Base-by-base conservation (phyloP, 257 asterid species). In the Petunia secreta region DNA sequence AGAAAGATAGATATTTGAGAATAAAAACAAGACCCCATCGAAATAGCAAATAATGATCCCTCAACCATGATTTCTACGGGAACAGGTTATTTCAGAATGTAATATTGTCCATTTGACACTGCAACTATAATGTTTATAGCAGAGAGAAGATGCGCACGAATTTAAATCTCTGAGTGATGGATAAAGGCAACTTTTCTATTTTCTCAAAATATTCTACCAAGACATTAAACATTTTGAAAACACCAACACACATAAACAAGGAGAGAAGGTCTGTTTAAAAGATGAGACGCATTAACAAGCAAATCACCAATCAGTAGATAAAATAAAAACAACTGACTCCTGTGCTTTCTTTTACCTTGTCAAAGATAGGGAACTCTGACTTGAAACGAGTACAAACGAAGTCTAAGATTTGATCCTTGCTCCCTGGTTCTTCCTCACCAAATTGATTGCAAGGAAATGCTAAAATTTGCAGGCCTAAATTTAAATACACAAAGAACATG, bases 381-480 rank as follows among this genome's bases (percentile, higher is more conserved):
- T 90, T 88, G 86, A 92, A 92, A 68, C 90, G 89, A 44, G 91
- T 86, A 87, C 98, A 94, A 36, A 91, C 96, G 38, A 93, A 94
- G 73, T 93, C 91, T 40, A 87, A 74, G 63, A 94, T 93, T 75
- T 92, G 89, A 58, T 87, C 90, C 73, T 83, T 91, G 84, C 84
- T 91, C 84, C 95, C 97, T 2, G 98, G 98, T 79, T 93, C 98
- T 85, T 94, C 95, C 74, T 89, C 90, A 0, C 97, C 98, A 84
- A 94, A 94, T 85, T 94, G 98, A 86, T 94, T 94, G 91, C 98
- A 91, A 1, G 98, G 97, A 78, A 94, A 94, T 50, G 98, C 98
- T 25, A 92, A 87, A 77, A 94, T 85, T 88, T 90, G 98, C 62
- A 94, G 88, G 57, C 98, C 98, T 93, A 43, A 40, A 40, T 16